Conservation (phyloP, 2,329 filamentous ascomycete species). For the Nemania bipapillata region DNA sequence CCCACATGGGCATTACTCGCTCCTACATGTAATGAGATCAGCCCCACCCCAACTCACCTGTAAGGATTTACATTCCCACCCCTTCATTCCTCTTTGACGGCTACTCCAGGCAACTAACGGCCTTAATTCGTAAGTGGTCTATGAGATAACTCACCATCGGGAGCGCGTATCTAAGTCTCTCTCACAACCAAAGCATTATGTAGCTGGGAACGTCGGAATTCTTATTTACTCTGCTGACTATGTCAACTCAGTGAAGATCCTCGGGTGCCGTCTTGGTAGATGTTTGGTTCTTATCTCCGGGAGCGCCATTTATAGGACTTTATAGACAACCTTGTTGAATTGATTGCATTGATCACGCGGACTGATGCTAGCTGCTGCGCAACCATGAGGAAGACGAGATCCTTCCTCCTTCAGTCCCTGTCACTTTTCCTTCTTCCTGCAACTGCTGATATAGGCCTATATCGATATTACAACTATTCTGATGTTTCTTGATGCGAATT, state of each 20-base stretch:
- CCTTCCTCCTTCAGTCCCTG: slow-evolving; percentile 8
- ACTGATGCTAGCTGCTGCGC: slow-evolving; percentile 9
- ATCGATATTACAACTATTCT: neutral
- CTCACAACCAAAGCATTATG: neutral
- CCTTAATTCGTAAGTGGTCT: neutral
- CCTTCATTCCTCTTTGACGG: neutral
- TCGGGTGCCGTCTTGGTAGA: no score
- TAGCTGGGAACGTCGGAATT: neutral
- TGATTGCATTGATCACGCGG: neutral
- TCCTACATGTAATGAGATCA: neutral
- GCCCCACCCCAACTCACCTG: neutral
- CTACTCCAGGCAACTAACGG: neutral
- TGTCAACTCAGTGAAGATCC: neutral
- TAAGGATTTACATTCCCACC: neutral
- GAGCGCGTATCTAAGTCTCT: neutral
- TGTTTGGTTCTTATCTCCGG: slow-evolving; percentile 28
- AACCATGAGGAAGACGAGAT: neutral
- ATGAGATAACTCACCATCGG: neutral
- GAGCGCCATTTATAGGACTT: slow-evolving; percentile 29
- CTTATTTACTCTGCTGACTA: neutral
- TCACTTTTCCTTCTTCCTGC: neutral
- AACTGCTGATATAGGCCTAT: neutral
- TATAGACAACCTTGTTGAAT: neutral
- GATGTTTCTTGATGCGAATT: neutral
- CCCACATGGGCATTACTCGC: neutral